Percentiles rank a stretch among this genome's conserved stretches.
Conservation (phyloP, 2,329 filamentous ascomycete species). For the Incumbomyces delicatus region DNA sequence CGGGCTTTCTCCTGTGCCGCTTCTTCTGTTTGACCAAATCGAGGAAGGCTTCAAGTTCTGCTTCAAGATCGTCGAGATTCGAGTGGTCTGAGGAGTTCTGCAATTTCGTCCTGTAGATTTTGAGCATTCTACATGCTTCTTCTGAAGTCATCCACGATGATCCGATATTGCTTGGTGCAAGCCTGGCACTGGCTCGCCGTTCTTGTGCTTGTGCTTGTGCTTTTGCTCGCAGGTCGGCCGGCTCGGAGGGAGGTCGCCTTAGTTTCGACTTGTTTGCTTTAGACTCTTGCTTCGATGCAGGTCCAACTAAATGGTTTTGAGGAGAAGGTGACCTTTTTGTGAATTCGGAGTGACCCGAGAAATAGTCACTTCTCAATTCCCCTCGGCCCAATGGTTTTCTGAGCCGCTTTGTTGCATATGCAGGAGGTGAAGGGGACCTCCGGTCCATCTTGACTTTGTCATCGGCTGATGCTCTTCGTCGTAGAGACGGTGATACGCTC, state of each 20-base stretch:
- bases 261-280: slow-evolving; percentile 33
- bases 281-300: slow-evolving; percentile 14
- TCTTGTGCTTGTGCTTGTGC: slow-evolving; percentile 31
- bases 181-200: slow-evolving; percentile 16
- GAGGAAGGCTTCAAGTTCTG: slow-evolving; percentile 44
- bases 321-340: slow-evolving; percentile 16
- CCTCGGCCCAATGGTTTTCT: slow-evolving; percentile 20
- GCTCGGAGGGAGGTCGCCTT: slow-evolving; percentile 23
- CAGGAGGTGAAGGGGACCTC: slow-evolving; percentile 32
- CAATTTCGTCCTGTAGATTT: slow-evolving; percentile 49
- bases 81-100: slow-evolving; percentile 34
- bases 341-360: background rate
- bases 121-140: slow-evolving; percentile 47
- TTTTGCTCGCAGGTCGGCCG: slow-evolving; percentile 41
- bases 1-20: background rate
- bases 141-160: slow-evolving; percentile 46
- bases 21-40: slow-evolving; percentile 33
- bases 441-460: slow-evolving; percentile 13
- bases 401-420: slow-evolving; percentile 23
- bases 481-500: slow-evolving; percentile 18
- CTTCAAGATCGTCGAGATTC: slow-evolving; percentile 45
- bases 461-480: slow-evolving; percentile 21
- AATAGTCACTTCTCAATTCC: slow-evolving; percentile 9
- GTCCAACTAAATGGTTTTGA: slow-evolving; percentile 15
- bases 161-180: slow-evolving; percentile 32